Base-by-base conservation (phyloP, 805 yeast species). In the Zygoascus ofunaensis region DNA sequence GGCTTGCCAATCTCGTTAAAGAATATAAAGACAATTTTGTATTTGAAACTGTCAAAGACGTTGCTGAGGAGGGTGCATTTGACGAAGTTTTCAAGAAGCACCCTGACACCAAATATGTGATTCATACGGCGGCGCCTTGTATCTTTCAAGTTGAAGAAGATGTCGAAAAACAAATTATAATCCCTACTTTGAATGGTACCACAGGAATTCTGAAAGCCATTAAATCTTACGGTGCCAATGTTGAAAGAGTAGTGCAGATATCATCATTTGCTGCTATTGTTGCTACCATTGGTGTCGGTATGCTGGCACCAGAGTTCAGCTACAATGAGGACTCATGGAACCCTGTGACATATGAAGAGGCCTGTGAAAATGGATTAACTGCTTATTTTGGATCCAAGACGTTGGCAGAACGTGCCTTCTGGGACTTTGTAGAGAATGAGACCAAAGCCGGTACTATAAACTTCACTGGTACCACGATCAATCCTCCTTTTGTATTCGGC, bases 381-480 rank as follows among this genome's bases (percentile, higher is more conserved):
- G 48, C 54, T 14, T 58, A 55, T 37, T 22, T 44, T 69, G 70
- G 36, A 65, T 58, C 82, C 36, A 79, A 78, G 59, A 68, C 60
- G 7, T 62, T 64, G 54, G 84, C 83, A 30, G 83, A 80, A 60
- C 55, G 64, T 49, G 72, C 78, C 3, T 76, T 76, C 21, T 75
- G 83, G 76, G 68, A 73, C 1, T 77, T 76, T 52, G 47, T 65
- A n/a, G 30, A 26, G 10, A 59, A 69, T 34, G 58, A 40, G 8
- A 46, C 51, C 21, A 55, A 61, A 30, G 41, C 23, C 3, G 52
- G 53, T 4, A 26, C 30, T 26, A 51, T 54, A 8, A 39, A 46
- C 8, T 59, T 61, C 30, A 37, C 47, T 2, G 44, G 55, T 33
- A 49, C 61, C 14, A 46, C 63, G 7, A 47, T 61, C 37, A 51